These are phyloP conservation scores for Eimeria praecox DNA, from an alignment of 169 alveolate species.

Conservation along the genomic window DNA sequence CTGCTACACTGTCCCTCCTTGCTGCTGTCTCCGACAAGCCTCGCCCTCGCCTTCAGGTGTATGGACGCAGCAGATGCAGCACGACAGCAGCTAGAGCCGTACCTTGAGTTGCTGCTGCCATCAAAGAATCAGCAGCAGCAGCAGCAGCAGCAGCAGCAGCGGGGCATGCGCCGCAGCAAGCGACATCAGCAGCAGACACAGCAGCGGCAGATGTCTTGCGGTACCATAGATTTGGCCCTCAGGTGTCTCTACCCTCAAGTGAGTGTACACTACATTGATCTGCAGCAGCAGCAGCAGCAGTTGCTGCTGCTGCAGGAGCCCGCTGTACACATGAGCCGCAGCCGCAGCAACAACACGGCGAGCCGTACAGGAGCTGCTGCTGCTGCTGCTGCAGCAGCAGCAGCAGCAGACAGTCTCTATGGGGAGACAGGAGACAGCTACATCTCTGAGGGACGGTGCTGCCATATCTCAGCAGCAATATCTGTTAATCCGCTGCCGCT, in stretches of 20 bases:
- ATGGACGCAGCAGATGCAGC: no score
- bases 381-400: constrained; percentile 24
- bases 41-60: no score
- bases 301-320: neutral
- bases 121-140: neutral
- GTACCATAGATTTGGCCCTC: no score
- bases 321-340: no score
- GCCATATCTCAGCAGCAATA: constrained; percentile 46
- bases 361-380: constrained; percentile 5
- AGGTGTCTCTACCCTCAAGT: no score
- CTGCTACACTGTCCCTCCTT: constrained; percentile 1
- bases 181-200: neutral
- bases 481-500: constrained; percentile 43
- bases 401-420: neutral
- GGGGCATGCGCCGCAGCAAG: neutral
- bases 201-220: constrained; percentile 11
- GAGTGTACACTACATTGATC: no score
- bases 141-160: constrained; percentile 40
- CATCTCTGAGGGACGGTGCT: neutral
- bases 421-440: constrained; percentile 13
- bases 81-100: neutral
- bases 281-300: neutral
- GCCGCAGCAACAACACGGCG: neutral
- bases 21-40: no score
- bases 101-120: neutral